A percentile compares a stretch with the other conserved stretches of the same genome.
These are phyloP conservation scores for Borovskyia barvae DNA, from an alignment of 208 protist species.

Conservation along the genomic window DNA sequence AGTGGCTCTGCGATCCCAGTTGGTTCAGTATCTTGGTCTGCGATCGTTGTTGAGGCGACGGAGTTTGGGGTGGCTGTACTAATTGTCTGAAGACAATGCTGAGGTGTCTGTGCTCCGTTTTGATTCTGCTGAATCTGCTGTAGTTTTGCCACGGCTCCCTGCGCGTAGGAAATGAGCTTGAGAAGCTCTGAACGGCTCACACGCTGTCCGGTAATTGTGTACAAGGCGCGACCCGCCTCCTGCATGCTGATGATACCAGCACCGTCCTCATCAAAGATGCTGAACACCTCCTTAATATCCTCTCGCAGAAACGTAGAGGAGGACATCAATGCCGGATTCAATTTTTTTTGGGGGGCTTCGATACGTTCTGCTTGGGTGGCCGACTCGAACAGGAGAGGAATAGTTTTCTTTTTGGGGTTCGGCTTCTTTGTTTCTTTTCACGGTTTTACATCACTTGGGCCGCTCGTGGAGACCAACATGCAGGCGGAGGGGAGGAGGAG, in stretches of 20 bases:
- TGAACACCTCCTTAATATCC: conserved; percentile 83
- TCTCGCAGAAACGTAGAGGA: conserved; percentile 35
- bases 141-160: conserved; percentile 32
- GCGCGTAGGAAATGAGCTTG: conserved; percentile 42
- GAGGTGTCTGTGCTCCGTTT: neutral
- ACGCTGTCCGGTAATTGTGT: conserved; percentile 76
- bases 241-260: conserved; percentile 65
- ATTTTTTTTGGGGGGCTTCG: too few species aligned
- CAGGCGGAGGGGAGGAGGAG: too few species aligned
- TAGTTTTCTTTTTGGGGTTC: too few species aligned
- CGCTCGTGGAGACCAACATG: too few species aligned
- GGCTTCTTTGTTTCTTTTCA: too few species aligned
- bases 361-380: too few species aligned
- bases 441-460: too few species aligned
- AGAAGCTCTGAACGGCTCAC: conserved; percentile 52
- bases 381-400: too few species aligned
- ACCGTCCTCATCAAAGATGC: conserved; percentile 80
- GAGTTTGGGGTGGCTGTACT: too few species aligned
- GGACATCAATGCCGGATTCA: neutral
- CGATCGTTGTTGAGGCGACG: too few species aligned
- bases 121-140: conserved; percentile 17
- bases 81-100: neutral
- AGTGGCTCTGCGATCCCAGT: too few species aligned
- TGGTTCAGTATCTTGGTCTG: too few species aligned
- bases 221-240: conserved; percentile 61